Conservation (phyloP, 2,329 filamentous ascomycete species). For the Ophiocordyceps camponoti-saundersi region DNA sequence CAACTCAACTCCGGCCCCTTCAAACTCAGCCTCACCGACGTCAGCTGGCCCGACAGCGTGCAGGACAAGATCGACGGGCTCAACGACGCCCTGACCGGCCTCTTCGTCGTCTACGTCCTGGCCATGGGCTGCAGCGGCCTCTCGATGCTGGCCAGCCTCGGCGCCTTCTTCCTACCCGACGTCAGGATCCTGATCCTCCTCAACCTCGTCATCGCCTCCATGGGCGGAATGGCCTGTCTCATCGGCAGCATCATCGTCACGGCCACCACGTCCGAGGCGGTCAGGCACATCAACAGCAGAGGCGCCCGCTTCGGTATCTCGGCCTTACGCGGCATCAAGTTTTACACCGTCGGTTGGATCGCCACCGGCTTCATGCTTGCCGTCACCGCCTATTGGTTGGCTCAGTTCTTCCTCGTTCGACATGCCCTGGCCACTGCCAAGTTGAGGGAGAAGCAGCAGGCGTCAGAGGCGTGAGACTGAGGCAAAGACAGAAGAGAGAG, state of each 20-base stretch:
- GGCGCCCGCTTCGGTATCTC: constrained; percentile 27
- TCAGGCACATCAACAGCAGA: constrained; percentile 21
- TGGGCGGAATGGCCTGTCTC: constrained; percentile 19
- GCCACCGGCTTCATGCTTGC: constrained; percentile 26
- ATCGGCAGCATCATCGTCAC: constrained; percentile 26
- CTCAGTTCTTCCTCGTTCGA: constrained; percentile 10
- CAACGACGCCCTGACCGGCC: constrained; percentile 27
- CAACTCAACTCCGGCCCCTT: constrained; percentile 28
- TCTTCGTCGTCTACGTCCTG: constrained; percentile 31
- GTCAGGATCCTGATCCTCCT: constrained; percentile 10
- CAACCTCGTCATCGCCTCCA: constrained; percentile 20
- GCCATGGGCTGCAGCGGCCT: constrained; percentile 23
- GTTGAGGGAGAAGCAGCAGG: constrained; percentile 1
- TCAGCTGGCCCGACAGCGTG: constrained; percentile 27
- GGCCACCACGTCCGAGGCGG: constrained; percentile 21
- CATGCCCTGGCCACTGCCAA: constrained; percentile 6
- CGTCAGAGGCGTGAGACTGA: not conserved
- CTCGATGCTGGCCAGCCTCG: constrained; percentile 21
- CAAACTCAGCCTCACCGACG: constrained; percentile 23
- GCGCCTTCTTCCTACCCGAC: constrained; percentile 16
- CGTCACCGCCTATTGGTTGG: constrained; percentile 22
- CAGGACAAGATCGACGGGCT: constrained; percentile 29
- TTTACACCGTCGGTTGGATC: constrained; percentile 29
- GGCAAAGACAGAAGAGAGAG: not conserved
- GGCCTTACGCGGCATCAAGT: constrained; percentile 23